Evolutionary conservation across 768 basidiomycete species (phyloP).

Genomic region (Steccherinum ochraceum): DNA sequence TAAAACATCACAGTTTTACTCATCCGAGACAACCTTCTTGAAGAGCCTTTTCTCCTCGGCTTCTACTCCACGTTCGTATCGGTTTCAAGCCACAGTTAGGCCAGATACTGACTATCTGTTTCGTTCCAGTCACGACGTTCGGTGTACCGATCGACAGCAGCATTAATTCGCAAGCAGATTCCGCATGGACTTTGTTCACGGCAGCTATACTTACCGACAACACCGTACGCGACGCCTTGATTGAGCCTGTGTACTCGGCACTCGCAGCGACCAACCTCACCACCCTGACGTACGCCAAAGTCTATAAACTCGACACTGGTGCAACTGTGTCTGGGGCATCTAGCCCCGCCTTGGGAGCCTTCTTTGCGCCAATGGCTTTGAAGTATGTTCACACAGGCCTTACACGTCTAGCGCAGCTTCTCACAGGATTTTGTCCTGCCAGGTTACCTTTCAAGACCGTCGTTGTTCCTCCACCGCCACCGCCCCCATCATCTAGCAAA

Average conservation of each 20-base stretch:
- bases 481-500: background rate
- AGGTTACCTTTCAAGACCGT: background rate
- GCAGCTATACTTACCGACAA: constrained; percentile 7
- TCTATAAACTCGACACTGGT: background rate
- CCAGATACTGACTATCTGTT: too few relatives aligned
- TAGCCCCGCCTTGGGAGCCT: constrained; percentile 1
- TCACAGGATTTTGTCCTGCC: background rate
- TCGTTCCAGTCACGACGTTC: too few relatives aligned
- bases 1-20: too few relatives aligned
- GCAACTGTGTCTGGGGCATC: background rate
- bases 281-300: background rate
- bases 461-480: background rate
- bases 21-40: too few relatives aligned
- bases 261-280: background rate
- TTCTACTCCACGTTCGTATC: too few relatives aligned
- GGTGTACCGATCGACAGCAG: background rate
- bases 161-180: background rate
- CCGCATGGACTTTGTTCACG: constrained; percentile 13
- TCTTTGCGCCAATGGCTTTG: constrained; percentile 4
- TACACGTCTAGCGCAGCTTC: too few relatives aligned
- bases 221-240: constrained; percentile 5
- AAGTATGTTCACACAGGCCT: background rate
- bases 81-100: too few relatives aligned
- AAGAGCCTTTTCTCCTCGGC: too few relatives aligned
- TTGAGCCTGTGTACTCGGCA: background rate